These are phyloP conservation scores for Ophiosphaerella herpotricha DNA, from an alignment of 2,329 filamentous ascomycete species.

Conservation along the genomic window DNA sequence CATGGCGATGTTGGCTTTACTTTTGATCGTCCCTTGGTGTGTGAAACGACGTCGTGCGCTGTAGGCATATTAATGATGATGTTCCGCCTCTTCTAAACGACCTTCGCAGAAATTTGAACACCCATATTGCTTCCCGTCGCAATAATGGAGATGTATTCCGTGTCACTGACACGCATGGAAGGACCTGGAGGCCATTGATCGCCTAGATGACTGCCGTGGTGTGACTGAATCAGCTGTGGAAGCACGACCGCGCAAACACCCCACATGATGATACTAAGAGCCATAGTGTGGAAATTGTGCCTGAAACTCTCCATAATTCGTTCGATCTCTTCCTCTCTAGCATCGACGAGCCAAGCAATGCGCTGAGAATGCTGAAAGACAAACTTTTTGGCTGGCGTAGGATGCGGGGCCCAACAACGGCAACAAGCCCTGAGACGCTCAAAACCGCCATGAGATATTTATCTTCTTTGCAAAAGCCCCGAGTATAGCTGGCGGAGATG, in stretches of 20 bases:
- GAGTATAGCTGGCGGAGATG: too few relatives aligned
- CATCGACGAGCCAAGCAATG: too few relatives aligned
- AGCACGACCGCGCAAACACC: not conserved
- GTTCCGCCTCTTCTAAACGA: constrained; percentile 3
- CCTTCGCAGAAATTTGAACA: constrained; percentile 15
- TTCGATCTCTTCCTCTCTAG: not conserved
- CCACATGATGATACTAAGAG: not conserved
- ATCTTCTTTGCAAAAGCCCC: too few relatives aligned
- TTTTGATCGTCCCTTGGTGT: constrained; percentile 8
- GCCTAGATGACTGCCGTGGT: not conserved
- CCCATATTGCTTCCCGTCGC: constrained; percentile 27
- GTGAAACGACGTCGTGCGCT: not conserved
- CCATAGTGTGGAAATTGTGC: not conserved
- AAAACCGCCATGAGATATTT: too few relatives aligned
- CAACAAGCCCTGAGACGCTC: too few relatives aligned
- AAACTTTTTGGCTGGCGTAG: too few relatives aligned
- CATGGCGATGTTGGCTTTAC: constrained; percentile 2
- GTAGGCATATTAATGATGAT: not conserved
- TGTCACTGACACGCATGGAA: not conserved
- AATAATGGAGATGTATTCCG: constrained; percentile 1
- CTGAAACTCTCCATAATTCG: not conserved
- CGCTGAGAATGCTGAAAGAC: too few relatives aligned
- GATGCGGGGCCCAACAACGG: too few relatives aligned
- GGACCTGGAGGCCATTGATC: not conserved
- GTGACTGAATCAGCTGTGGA: not conserved